phyloP scores from a whole-genome alignment of 2,329 filamentous ascomycete species.

The Aureobasidium sp. region DNA sequence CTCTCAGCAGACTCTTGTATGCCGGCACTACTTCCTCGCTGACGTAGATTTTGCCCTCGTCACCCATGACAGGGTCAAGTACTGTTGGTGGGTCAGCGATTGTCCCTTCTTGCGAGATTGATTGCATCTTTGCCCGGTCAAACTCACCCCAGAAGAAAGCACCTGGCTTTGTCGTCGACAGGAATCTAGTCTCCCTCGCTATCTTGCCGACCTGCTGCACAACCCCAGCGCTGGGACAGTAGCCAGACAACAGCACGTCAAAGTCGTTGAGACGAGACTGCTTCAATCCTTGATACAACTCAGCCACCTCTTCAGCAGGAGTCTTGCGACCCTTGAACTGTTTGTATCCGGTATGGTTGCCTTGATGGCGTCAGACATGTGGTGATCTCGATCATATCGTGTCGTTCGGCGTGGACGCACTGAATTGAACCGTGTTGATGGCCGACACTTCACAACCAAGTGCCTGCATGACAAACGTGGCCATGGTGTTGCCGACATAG shows the following conservation, averaged over 20 bases:
- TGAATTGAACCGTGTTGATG: slow-evolving; percentile 96
- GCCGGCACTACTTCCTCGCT: slow-evolving; percentile 84
- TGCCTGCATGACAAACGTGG: slow-evolving; percentile 87
- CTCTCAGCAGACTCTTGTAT: slow-evolving; percentile 70
- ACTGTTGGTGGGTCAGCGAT: slow-evolving; percentile 42
- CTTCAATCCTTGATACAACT: slow-evolving; percentile 77
- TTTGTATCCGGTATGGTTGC: slow-evolving; percentile 89
- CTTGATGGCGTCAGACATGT: slow-evolving; percentile 41
- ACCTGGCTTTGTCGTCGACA: slow-evolving; percentile 53
- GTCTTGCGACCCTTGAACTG: slow-evolving; percentile 81
- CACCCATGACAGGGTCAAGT: slow-evolving; percentile 96
- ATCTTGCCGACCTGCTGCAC: slow-evolving; percentile 81
- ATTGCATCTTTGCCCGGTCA: no score
- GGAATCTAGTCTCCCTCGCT: slow-evolving; percentile 68
- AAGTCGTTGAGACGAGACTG: slow-evolving; percentile 82
- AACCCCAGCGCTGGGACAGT: slow-evolving; percentile 79
- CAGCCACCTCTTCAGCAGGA: slow-evolving; percentile 71
- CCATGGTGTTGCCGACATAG: slow-evolving; percentile 97
- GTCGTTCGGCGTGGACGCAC: slow-evolving; percentile 46
- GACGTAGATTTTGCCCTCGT: slow-evolving; percentile 87
- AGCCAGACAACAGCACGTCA: slow-evolving; percentile 90
- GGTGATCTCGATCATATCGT: not conserved
- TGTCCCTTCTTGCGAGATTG: not conserved
- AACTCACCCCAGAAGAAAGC: slow-evolving; percentile 80
- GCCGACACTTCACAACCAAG: slow-evolving; percentile 90